A percentile compares a stretch with the other conserved stretches of the same genome.
These are phyloP conservation scores for Madurella fahalii DNA, from an alignment of 2,329 filamentous ascomycete genomes.

Conservation along the genomic window DNA sequence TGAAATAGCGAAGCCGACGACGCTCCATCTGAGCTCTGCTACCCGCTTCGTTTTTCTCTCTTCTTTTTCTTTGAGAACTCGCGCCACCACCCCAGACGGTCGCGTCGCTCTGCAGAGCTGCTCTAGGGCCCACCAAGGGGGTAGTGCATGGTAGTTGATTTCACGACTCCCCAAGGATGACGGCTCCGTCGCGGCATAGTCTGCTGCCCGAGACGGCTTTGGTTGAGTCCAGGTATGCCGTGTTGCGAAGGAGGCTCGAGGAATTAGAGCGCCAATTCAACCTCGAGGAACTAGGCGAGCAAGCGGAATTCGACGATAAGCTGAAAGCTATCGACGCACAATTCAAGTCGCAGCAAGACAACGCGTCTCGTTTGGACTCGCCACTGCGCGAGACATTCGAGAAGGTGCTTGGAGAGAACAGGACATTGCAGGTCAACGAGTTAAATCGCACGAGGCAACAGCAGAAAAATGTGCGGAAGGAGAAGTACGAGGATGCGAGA, in stretches of 20 bases:
- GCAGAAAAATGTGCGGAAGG: neutral
- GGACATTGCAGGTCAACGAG: neutral
- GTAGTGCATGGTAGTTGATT: neutral
- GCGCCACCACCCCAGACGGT: no score
- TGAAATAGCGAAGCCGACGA: no score
- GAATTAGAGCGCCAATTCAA: conserved; percentile 5
- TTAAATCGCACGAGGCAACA: neutral
- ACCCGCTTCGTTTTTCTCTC: no score
- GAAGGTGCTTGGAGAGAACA: conserved; percentile 1
- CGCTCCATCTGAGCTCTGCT: no score
- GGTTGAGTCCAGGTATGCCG: conserved; percentile 6
- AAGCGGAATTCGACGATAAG: neutral
- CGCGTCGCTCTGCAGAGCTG: neutral
- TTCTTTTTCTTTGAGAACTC: no score
- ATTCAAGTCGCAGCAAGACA: conserved; percentile 2
- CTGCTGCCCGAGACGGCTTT: conserved; percentile 7
- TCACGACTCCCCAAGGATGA: conserved; percentile 6
- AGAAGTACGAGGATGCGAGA: conserved; percentile 6
- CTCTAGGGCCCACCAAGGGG: neutral
- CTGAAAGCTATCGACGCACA: conserved; percentile 1
- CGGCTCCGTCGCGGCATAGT: neutral
- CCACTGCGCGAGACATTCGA: conserved; percentile 2
- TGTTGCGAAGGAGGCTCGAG: conserved; percentile 4
- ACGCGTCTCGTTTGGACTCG: neutral
- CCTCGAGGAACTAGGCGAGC: neutral